Percentiles rank a stretch among this genome's conserved stretches.
Evolutionary conservation across 495 filamentous ascomycete species (phyloP).

Genomic region (Daldinia concentrica): DNA sequence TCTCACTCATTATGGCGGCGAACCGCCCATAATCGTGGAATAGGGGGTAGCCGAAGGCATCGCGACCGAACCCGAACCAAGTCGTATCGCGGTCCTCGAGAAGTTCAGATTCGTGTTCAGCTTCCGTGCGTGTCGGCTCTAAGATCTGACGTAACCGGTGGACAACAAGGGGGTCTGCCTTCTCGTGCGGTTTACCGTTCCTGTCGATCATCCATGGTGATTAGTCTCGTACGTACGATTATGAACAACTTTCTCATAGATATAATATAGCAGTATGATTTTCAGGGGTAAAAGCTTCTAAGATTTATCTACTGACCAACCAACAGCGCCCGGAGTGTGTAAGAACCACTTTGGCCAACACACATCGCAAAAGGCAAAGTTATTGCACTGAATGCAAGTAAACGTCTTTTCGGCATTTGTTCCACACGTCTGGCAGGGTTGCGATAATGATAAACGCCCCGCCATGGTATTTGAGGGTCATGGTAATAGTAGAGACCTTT

Average conservation of each 20-base stretch:
- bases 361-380: conserved; percentile 54
- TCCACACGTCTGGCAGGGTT: conserved; percentile 46
- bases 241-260: neutral
- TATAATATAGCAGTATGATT: conserved; percentile 1
- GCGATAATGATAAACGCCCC: conserved; percentile 34
- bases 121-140: conserved; percentile 39
- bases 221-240: conserved; percentile 33
- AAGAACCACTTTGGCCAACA: conserved; percentile 52
- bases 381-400: conserved; percentile 52
- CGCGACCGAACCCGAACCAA: conserved; percentile 58
- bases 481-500: conserved; percentile 24
- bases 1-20: conserved; percentile 52
- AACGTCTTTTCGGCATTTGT: conserved; percentile 40
- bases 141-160: conserved; percentile 46
- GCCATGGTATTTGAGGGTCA: conserved; percentile 43
- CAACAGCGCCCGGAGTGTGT: conserved; percentile 48
- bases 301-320: conserved; percentile 45
- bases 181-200: conserved; percentile 48
- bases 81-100: conserved; percentile 56
- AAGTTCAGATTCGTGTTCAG: conserved; percentile 45
- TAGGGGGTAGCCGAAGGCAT: conserved; percentile 44
- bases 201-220: conserved; percentile 47
- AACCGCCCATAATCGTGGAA: conserved; percentile 55
- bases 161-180: conserved; percentile 44
- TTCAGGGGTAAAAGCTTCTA: conserved; percentile 42